Conservation (phyloP, 306 rosid genomes). For the Gleditsia sinensis region DNA sequence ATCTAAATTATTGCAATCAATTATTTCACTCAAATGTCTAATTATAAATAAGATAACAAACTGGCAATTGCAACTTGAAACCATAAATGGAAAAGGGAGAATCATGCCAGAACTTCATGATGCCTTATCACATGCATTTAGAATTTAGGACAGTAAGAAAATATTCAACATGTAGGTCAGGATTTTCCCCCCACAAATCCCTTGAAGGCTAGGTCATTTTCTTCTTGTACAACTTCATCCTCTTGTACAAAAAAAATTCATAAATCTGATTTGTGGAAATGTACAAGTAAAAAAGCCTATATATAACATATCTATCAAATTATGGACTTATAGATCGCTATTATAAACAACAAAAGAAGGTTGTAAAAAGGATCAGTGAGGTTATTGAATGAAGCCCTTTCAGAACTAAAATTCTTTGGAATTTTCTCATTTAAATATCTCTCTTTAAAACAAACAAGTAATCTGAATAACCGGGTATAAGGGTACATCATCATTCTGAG, state of each 20-base stretch:
- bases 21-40: slow-evolving; percentile 24
- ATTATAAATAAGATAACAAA: neutral
- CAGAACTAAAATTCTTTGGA: neutral
- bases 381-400: slow-evolving; percentile 2
- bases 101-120: slow-evolving; percentile 8
- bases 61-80: neutral
- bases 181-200: slow-evolving; percentile 7
- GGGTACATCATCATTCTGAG: neutral
- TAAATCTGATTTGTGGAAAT: neutral
- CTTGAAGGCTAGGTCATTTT: slow-evolving; percentile 19
- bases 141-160: neutral
- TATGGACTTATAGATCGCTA: neutral
- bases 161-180: slow-evolving; percentile 14
- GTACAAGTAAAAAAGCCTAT: neutral
- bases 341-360: neutral
- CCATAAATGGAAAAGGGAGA: slow-evolving; percentile 15
- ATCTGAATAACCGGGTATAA: neutral
- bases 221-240: neutral
- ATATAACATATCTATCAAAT: neutral
- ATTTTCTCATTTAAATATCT: slow-evolving; percentile 12
- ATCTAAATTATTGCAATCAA: slow-evolving; percentile 30
- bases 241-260: neutral
- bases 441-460: neutral
- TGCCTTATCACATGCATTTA: slow-evolving; percentile 14
- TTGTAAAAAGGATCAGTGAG: neutral